Conservation (phyloP, 345 rosid species). For the Hevea brasiliensis region DNA sequence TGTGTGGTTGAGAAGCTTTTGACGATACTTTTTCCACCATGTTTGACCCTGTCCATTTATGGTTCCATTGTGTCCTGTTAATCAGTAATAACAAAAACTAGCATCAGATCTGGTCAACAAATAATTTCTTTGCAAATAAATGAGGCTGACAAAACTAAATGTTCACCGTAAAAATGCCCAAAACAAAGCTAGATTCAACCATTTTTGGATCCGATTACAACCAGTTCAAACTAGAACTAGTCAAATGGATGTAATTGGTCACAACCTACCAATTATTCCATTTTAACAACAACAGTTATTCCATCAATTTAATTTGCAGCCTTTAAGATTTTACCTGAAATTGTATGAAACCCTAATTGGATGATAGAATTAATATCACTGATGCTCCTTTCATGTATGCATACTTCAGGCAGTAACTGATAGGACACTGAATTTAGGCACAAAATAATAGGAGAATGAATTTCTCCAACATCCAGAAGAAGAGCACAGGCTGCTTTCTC, state of each 20-base stretch:
- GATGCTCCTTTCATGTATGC: too few species aligned
- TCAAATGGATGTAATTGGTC: background rate
- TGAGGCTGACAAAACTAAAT: background rate
- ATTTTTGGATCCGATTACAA: background rate
- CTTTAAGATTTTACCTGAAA: background rate
- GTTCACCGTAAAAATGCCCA: slow-evolving; percentile 3
- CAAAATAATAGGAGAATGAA: background rate
- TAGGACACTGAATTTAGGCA: background rate
- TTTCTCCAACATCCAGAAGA: background rate
- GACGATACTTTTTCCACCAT: slow-evolving; percentile 95
- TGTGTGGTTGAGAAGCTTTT: slow-evolving; percentile 89
- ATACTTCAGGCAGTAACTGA: background rate
- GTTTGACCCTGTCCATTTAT: slow-evolving; percentile 93
- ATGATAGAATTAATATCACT: background rate
- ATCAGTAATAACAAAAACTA: slow-evolving; percentile 8
- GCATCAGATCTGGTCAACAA: slow-evolving; percentile 3
- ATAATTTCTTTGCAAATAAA: slow-evolving; percentile 1
- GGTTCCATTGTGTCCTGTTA: slow-evolving; percentile 89
- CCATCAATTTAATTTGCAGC: background rate
- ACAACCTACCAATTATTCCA: background rate
- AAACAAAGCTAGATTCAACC: background rate
- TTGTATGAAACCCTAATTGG: background rate
- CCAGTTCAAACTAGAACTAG: slow-evolving; percentile 6
- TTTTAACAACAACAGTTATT: background rate
- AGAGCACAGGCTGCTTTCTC: background rate